Base-by-base conservation (phyloP, 768 basidiomycete genomes). In the Candolleomyces aberdarensis region DNA sequence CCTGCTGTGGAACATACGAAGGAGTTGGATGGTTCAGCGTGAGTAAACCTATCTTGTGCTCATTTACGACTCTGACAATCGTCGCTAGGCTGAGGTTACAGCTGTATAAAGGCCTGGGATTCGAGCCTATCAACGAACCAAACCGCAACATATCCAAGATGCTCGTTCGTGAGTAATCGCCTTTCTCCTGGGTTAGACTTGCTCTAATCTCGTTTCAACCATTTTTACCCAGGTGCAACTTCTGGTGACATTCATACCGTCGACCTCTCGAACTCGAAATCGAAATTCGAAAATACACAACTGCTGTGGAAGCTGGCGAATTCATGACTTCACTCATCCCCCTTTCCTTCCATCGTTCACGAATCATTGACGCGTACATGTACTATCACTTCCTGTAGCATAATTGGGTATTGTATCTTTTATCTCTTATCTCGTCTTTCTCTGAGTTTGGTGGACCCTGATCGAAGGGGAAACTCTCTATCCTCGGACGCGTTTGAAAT, bases 71-170 rank as follows among this genome's bases (percentile, higher is more conserved):
- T 47, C 29, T 41, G 44, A 55, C 22, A n/a, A 36, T 53, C 55
- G 46, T 31, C 41, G 11, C 50, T 48, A 93, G 91, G 46, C 66
- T 92, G 56, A 83, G 90, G 52, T 68, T 92, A 22, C 82, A 82
- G 64, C 74, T 92, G 62, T 91, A 84, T 72, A 88, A 84, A 67
- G 84, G 84, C 9, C 72, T 92, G 44, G 91, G 91, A 17, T 88
- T 92, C 63, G 84, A 88, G 55, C 84, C 89, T 4, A 73, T 92
- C 46, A 62, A 83, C 17, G 81, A 84, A 60, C 82, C 82, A 58
- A 71, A 81, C 46, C 83, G 83, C 0, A 69, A 72, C 15, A 65
- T 83, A 29, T 64, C 70, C 13, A 91, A 87, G 66, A 83, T 92
- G 74, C 81, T 93, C 66, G 78, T 92, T 65, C 77, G 89, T 91